Percentiles rank a stretch among this genome's conserved stretches.
These are phyloP conservation scores for Macrolepiota fuliginosa DNA, from an alignment of 768 basidiomycete genomes.

Conservation along the genomic window DNA sequence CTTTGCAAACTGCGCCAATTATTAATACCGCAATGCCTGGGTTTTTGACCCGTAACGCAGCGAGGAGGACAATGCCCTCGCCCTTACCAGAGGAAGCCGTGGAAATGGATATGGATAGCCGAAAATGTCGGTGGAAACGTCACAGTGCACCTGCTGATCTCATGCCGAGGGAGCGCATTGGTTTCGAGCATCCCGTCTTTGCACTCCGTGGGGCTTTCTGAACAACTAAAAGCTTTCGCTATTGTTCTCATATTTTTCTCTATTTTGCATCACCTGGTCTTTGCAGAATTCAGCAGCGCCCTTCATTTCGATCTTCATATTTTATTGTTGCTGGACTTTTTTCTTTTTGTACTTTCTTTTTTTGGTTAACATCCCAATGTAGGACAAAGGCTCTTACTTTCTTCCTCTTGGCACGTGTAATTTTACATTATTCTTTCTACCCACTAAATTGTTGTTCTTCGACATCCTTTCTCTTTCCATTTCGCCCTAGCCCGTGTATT, in stretches of 20 bases:
- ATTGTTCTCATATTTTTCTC: conserved; percentile 4
- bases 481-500: conserved; percentile 3
- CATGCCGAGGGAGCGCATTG: conserved; percentile 43
- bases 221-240: conserved; percentile 10
- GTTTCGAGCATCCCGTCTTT: conserved; percentile 60
- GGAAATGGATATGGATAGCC: conserved; percentile 24
- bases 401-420: conserved; percentile 7
- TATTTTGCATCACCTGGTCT: background rate
- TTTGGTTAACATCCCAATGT: conserved; percentile 1
- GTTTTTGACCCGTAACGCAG: conserved; percentile 9
- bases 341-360: background rate
- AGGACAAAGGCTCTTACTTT: conserved; percentile 5
- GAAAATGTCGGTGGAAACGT: conserved; percentile 42
- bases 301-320: conserved; percentile 8
- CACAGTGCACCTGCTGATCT: conserved; percentile 67
- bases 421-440: conserved; percentile 2
- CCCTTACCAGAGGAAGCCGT: conserved; percentile 3
- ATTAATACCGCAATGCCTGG: background rate
- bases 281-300: background rate
- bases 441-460: background rate
- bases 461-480: background rate
- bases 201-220: conserved; percentile 59
- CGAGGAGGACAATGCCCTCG: conserved; percentile 8
- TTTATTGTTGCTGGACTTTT: conserved; percentile 6
- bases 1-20: conserved; percentile 13